Conservation (phyloP, 495 filamentous ascomycete species). For the Trichoderma virens region DNA sequence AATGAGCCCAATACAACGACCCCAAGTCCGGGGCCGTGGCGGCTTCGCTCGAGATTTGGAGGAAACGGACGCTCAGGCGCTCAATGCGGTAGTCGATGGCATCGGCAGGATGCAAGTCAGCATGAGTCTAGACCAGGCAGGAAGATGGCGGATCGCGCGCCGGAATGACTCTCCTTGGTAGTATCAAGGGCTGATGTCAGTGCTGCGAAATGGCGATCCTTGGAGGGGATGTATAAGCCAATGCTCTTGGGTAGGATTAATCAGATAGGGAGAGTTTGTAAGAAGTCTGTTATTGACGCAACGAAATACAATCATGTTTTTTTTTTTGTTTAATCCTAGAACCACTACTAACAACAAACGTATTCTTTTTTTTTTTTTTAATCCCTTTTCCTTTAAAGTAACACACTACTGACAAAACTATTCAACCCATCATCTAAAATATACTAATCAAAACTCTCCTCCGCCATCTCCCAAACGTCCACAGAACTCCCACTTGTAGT, state of each 20-base stretch:
- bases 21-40: no score
- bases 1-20: conserved; percentile 1
- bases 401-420: no score
- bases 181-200: neutral
- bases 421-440: no score
- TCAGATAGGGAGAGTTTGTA: neutral
- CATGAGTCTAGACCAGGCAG: conserved; percentile 1
- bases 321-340: neutral
- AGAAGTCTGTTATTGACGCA: no score
- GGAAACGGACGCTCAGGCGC: neutral
- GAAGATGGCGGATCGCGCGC: conserved; percentile 5
- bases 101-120: conserved; percentile 9
- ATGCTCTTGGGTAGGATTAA: neutral
- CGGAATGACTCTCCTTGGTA: neutral
- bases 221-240: neutral
- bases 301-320: neutral
- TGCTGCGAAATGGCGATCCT: neutral
- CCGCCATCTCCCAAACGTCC: neutral
- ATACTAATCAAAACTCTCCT: no score
- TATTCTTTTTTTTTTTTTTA: neutral
- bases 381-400: neutral
- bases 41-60: neutral
- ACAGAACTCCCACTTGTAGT: neutral
- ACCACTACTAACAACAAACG: neutral
- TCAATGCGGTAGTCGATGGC: neutral